phyloP scores from a whole-genome alignment of 164 flowering plant genomes.

The Aristolochia californica region DNA sequence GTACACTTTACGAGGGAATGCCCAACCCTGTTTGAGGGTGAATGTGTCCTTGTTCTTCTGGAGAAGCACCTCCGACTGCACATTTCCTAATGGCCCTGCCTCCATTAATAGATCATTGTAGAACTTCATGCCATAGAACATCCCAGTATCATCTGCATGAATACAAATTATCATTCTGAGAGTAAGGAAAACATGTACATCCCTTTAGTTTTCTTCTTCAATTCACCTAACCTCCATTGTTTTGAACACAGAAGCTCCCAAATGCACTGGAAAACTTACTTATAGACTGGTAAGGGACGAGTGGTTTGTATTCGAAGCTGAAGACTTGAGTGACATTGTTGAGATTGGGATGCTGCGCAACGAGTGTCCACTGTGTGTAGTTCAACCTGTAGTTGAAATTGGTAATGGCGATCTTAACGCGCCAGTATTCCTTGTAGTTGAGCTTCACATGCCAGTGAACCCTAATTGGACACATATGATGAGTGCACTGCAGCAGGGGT shows the following conservation, averaged over 20 bases:
- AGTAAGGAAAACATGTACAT: background rate
- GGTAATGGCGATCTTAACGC: slow-evolving; percentile 60
- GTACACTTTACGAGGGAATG: slow-evolving; percentile 69
- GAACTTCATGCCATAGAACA: slow-evolving; percentile 78
- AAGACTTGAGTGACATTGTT: slow-evolving; percentile 74
- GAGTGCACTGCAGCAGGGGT: slow-evolving; percentile 69
- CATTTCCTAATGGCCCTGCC: slow-evolving; percentile 67
- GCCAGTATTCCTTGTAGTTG: slow-evolving; percentile 80
- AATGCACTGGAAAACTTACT: slow-evolving; percentile 32
- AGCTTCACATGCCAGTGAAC: slow-evolving; percentile 77
- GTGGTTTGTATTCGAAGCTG: slow-evolving; percentile 81
- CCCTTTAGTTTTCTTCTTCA: no score
- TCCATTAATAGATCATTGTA: slow-evolving; percentile 76
- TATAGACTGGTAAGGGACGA: slow-evolving; percentile 49
- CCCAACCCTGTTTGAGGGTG: slow-evolving; percentile 73
- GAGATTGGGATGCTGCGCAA: slow-evolving; percentile 77
- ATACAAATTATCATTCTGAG: background rate
- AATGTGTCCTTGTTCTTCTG: slow-evolving; percentile 53
- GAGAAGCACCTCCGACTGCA: slow-evolving; percentile 71
- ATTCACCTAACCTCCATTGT: background rate
- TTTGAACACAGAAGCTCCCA: background rate
- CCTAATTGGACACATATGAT: slow-evolving; percentile 68
- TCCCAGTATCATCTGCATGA: slow-evolving; percentile 79
- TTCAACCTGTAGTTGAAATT: slow-evolving; percentile 69
- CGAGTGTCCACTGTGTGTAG: slow-evolving; percentile 73